Evolutionary conservation across 2,329 filamentous ascomycete genomes (phyloP), one percentile per base, ranked within the genome.

Genomic region (Chalara sp.): DNA sequence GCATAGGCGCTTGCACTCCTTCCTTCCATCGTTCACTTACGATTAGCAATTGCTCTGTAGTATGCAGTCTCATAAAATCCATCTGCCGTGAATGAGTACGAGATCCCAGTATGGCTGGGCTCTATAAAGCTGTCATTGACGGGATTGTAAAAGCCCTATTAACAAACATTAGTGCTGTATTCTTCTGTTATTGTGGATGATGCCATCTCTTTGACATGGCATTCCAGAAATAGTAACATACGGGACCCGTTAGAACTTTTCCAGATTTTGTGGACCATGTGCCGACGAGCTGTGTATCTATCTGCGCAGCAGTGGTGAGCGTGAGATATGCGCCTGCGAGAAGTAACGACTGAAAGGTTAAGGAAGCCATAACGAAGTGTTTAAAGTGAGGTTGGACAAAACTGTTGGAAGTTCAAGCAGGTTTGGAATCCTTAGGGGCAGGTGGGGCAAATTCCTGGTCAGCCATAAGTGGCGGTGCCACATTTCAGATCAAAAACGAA

Each of bases 191-290:
- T 39, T 39, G 13, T 11, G 13, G 10, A 10, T 39, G 30, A 42
- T 46, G 30, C n/a, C 48, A 6, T 6, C 31, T 45, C 13, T 52
- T 32, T 46, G 47, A 39, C 35, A 44, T 51, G 43, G 37, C 53
- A 44, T 57, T 58, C 55, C 51, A 60, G 58, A 54, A 61, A 63
- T 61, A 57, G 51, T 49, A 50, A 70, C 72, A 52, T 79, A 87
- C 84, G 49, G 83, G 79, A 43, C 85, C 84, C 6, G 84, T 88
- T 43, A 87, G 63, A 40, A 86, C 85, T 54, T 80, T 78, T 63
- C 78, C 80, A 30, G 82, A 84, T 67, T 88, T 89, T 44, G 81
- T 84, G 12, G 79, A 78, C 84, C 84, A 89, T 52, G 84, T 88
- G 52, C 84, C 84, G n/a, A 81, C 75, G 32, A 87, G 68, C 48